phyloP scores from a whole-genome alignment of 768 basidiomycete genomes.

The Termitomyces bulborhizus region DNA sequence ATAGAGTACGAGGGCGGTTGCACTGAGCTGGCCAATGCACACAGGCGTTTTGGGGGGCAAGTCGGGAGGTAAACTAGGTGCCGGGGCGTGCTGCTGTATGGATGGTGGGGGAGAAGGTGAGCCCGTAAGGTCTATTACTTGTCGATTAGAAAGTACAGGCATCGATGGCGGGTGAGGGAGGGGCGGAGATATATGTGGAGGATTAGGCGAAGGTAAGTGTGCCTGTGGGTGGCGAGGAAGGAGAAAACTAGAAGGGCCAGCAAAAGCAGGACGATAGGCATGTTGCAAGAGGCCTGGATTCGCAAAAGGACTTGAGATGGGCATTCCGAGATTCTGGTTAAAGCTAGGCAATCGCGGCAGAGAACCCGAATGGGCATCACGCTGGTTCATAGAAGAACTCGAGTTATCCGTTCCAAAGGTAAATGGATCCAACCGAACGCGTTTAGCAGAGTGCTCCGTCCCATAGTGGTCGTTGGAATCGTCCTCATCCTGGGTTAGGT shows the following conservation, averaged over 20 bases:
- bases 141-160: slow-evolving; percentile 28
- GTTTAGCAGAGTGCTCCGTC: slow-evolving; percentile 32
- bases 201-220: slow-evolving; percentile 19
- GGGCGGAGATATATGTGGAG: slow-evolving; percentile 16
- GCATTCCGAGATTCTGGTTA: slow-evolving; percentile 7
- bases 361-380: slow-evolving; percentile 3
- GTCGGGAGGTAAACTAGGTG: slow-evolving; percentile 41
- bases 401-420: slow-evolving; percentile 8
- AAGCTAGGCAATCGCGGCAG: slow-evolving; percentile 19
- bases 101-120: slow-evolving; percentile 51
- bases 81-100: slow-evolving; percentile 20
- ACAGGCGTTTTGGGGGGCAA: slow-evolving; percentile 77
- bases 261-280: slow-evolving; percentile 46
- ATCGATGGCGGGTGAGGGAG: slow-evolving; percentile 15
- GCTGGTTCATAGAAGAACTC: neutral
- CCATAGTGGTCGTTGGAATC: slow-evolving; percentile 34
- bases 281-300: slow-evolving; percentile 14
- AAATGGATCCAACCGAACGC: slow-evolving; percentile 30
- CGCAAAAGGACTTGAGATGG: slow-evolving; percentile 12
- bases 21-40: slow-evolving; percentile 82
- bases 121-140: slow-evolving; percentile 72
- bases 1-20: slow-evolving; percentile 82
- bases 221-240: slow-evolving; percentile 19
- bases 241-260: slow-evolving; percentile 32
- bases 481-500: slow-evolving; percentile 69